Conservation (phyloP, 306 rosid genomes). For the Mimosa pudica region DNA sequence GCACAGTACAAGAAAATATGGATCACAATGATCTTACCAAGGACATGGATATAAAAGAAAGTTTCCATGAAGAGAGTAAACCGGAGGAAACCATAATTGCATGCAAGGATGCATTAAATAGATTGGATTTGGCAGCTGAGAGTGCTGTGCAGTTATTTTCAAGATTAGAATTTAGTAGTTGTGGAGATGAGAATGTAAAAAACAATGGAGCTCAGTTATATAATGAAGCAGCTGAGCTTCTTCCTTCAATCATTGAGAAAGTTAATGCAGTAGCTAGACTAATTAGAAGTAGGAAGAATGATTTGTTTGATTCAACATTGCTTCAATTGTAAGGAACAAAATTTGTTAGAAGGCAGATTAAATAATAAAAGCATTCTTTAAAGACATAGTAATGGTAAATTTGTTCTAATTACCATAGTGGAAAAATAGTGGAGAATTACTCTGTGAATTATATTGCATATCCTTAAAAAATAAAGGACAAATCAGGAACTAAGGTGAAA, state of each 20-base stretch:
- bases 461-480: not conserved
- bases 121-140: constrained; percentile 61
- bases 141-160: constrained; percentile 42
- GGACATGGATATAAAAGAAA: constrained; percentile 29
- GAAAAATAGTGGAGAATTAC: constrained; percentile 20
- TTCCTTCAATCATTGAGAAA: constrained; percentile 59
- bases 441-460: not conserved
- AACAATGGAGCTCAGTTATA: constrained; percentile 44
- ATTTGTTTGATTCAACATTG: constrained; percentile 29
- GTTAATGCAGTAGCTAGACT: constrained; percentile 49
- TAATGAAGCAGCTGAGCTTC: constrained; percentile 52
- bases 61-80: constrained; percentile 33
- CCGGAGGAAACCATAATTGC: constrained; percentile 40
- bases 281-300: constrained; percentile 46
- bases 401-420: not conserved
- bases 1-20: constrained; percentile 36
- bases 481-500: not conserved
- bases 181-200: constrained; percentile 37
- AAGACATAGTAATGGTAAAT: not conserved
- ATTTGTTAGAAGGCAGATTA: constrained; percentile 25
- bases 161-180: constrained; percentile 31
- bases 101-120: constrained; percentile 58
- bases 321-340: constrained; percentile 34
- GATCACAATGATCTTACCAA: constrained; percentile 23
- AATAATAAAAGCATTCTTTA: constrained; percentile 24